These are phyloP conservation scores for Discostella pseudostelligera DNA, from an alignment of 108 stramenopile species.

Conservation along the genomic window DNA sequence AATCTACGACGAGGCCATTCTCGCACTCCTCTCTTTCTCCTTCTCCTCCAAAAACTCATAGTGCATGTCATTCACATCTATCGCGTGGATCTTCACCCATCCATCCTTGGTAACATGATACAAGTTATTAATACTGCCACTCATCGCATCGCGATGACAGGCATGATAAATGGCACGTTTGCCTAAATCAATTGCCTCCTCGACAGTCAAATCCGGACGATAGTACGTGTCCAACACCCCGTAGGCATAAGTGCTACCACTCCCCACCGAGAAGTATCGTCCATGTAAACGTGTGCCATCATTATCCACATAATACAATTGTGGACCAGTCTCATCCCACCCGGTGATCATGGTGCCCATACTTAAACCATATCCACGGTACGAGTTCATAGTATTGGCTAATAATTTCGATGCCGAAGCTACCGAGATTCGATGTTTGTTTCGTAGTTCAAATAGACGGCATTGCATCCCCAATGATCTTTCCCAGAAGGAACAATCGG, in stretches of 20 bases:
- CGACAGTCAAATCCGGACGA: slow-evolving; percentile 92
- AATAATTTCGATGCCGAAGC: slow-evolving; percentile 97
- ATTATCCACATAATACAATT: slow-evolving; percentile 99
- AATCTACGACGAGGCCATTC: slow-evolving; percentile 49
- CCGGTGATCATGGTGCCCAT: slow-evolving; percentile 99
- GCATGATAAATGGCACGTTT: slow-evolving; percentile 99
- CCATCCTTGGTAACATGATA: slow-evolving; percentile 98
- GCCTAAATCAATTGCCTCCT: slow-evolving; percentile 99
- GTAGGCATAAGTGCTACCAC: slow-evolving; percentile 99
- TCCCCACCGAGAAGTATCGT: slow-evolving; percentile 96
- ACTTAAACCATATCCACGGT: slow-evolving; percentile 97
- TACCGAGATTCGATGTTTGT: slow-evolving; percentile 97
- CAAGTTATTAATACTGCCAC: slow-evolving; percentile 94
- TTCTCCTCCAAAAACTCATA: slow-evolving; percentile 93
- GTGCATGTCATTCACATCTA: slow-evolving; percentile 98
- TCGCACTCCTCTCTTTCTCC: slow-evolving; percentile 37
- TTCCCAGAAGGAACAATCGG: slow-evolving; percentile 99
- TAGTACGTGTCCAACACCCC: slow-evolving; percentile 97
- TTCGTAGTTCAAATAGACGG: slow-evolving; percentile 95
- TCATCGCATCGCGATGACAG: slow-evolving; percentile 99
- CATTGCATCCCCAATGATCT: slow-evolving; percentile 97
- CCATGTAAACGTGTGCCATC: slow-evolving; percentile 98
- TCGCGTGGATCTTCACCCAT: slow-evolving; percentile 94
- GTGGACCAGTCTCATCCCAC: slow-evolving; percentile 98
- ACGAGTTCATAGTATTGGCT: slow-evolving; percentile 95